Conservation (phyloP, 306 rosid genomes). For the Ormosia semicastrata region DNA sequence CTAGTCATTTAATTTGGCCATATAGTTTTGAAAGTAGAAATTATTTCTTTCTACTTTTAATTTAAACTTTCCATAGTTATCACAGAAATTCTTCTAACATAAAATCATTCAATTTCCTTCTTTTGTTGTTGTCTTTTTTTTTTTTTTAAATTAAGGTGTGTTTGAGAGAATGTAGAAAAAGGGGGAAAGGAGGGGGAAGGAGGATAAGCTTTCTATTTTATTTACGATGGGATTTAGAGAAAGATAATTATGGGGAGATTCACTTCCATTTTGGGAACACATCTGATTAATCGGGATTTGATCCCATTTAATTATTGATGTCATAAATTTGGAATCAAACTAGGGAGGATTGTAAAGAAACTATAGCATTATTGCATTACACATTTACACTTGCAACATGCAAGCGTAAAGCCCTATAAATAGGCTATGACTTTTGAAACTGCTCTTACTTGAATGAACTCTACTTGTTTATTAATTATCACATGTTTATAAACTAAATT, state of each 20-base stretch:
- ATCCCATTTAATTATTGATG: not conserved
- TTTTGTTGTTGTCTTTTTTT: not conserved
- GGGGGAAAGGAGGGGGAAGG: not conserved
- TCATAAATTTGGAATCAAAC: not conserved
- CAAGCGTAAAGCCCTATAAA: not conserved
- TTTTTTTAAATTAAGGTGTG: too few species aligned
- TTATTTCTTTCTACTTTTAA: not conserved
- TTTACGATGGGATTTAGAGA: not conserved
- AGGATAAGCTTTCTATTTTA: not conserved
- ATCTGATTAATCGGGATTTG: not conserved
- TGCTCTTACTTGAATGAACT: not conserved
- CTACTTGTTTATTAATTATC: not conserved
- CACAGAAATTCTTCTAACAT: not conserved
- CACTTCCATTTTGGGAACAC: not conserved
- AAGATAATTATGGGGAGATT: not conserved
- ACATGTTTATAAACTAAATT: not conserved
- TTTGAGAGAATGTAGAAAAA: not conserved
- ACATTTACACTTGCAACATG: not conserved
- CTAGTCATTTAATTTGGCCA: not conserved
- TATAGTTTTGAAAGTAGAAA: not conserved
- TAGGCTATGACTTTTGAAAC: not conserved
- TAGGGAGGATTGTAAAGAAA: not conserved
- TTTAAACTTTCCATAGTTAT: not conserved
- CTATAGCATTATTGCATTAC: not conserved
- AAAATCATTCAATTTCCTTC: not conserved